Evolutionary conservation across 495 filamentous ascomycete species (phyloP).

Genomic region (Xylaria telfairii): DNA sequence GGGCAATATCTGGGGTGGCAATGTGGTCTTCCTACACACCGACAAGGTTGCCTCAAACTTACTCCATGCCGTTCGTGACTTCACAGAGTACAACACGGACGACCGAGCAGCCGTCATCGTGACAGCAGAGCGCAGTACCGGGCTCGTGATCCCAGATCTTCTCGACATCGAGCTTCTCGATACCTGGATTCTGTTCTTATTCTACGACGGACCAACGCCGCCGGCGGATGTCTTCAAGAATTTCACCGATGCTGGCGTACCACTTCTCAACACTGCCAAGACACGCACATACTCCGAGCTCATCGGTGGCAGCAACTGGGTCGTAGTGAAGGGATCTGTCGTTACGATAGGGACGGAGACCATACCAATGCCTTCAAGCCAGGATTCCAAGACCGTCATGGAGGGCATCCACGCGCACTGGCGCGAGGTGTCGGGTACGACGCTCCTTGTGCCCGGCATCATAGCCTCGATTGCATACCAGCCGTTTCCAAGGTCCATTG

Average conservation of each 20-base stretch:
- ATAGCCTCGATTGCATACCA: slow-evolving; percentile 61
- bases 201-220: slow-evolving; percentile 63
- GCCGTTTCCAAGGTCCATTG: slow-evolving; percentile 57
- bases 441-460: slow-evolving; percentile 49
- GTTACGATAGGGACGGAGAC: slow-evolving; percentile 60
- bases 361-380: slow-evolving; percentile 48
- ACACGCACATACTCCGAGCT: slow-evolving; percentile 36
- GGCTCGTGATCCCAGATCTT: slow-evolving; percentile 13
- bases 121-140: slow-evolving; percentile 55
- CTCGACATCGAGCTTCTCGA: slow-evolving; percentile 49
- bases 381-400: slow-evolving; percentile 51
- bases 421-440: slow-evolving; percentile 45
- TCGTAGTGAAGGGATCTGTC: slow-evolving; percentile 37
- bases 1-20: slow-evolving; percentile 59
- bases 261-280: slow-evolving; percentile 38
- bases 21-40: slow-evolving; percentile 51
- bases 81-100: slow-evolving; percentile 57
- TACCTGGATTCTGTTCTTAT: slow-evolving; percentile 66
- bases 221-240: slow-evolving; percentile 61
- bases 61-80: slow-evolving; percentile 57
- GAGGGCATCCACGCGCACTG: slow-evolving; percentile 56
- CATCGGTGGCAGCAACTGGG: slow-evolving; percentile 40
- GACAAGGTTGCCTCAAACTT: slow-evolving; percentile 47
- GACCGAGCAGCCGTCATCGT: slow-evolving; percentile 61
- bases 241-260: slow-evolving; percentile 55